phyloP scores from a whole-genome alignment of 176 grass and related monocot species.

The Musa troglodytarum region DNA sequence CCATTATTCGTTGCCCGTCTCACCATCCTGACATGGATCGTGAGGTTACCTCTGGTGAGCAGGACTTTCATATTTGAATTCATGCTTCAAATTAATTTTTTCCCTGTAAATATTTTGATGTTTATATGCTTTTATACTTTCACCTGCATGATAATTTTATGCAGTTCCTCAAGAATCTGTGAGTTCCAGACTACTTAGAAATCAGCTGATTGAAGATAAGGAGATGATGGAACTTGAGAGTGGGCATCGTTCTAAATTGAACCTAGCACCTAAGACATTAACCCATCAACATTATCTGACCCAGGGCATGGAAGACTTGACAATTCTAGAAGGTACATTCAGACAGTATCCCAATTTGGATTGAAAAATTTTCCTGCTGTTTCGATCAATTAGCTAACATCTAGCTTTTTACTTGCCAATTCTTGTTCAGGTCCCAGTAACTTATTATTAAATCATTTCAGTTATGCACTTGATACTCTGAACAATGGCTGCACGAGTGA shows the following conservation, averaged over 20 bases:
- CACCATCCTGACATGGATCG: constrained; percentile 4
- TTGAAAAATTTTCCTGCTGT: background rate
- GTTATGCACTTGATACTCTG: background rate
- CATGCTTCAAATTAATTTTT: background rate
- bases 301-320: background rate
- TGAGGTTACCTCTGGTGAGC: constrained; percentile 3
- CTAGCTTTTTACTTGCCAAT: background rate
- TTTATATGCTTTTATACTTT: background rate
- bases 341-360: background rate
- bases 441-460: constrained; percentile 9
- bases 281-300: background rate
- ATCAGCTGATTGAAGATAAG: background rate
- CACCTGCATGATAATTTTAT: background rate
- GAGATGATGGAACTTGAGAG: constrained; percentile 6
- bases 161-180: background rate
- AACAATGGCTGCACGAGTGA: background rate
- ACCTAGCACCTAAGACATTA: background rate
- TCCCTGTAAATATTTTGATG: background rate
- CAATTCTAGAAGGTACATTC: background rate
- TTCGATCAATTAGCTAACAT: background rate
- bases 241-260: background rate
- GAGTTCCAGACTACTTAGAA: background rate
- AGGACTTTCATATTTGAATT: background rate
- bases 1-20: constrained; percentile 12
- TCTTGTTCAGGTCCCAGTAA: constrained; percentile 26